Evolutionary conservation across 148 eudicot genomes (phyloP), one percentile per base, ranked within the genome.

Genomic region (Polygonum aviculare): DNA sequence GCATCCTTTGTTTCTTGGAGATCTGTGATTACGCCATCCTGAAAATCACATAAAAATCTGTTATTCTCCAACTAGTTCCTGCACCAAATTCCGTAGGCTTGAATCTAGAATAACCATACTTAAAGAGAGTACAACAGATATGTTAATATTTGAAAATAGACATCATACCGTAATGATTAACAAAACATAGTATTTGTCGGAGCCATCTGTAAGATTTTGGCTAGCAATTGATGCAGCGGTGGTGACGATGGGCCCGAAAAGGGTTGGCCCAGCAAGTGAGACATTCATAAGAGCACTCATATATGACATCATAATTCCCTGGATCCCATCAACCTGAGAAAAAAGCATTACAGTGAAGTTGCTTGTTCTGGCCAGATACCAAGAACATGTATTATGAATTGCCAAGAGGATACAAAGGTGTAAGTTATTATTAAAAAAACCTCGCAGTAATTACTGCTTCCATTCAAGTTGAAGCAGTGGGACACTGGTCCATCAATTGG

Each of bases 1-100:
- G 98, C 99, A 73, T 95, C 99, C 79, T 88, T 95, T 63, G 99
- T 95, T 84, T 95, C 99, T 80, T 95, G 98, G 76, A 95, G 97
- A 81, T 95, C 99, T 51, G 99, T 95, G 79, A 95, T 95, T 67
- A 93, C 99, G 65, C 99, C 99, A 80, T 93, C 99, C 99, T 95
- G 84, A 7, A 67, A 22, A 67, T 15, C 21, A 67, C 38, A 16
- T 67, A 11, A 67, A 14, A 67, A 35, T 5, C 15, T 15, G 72
- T 36, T 3, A 67, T 67, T 36, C 44, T 36, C 11, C 1, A 15
- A 33, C n/a, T 12, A 65, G 36, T 41, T 65, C 14, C 18, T 67
- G 19, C 15, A 33, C 70, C 44, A 15, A 35, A 33, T 35, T 9
- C 41, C 10, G 35, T 33, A 10, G n/a, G 21, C 19, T 26, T 26